Conservation (phyloP, 2,329 filamentous ascomycete species). For the Epichloe sibirici region DNA sequence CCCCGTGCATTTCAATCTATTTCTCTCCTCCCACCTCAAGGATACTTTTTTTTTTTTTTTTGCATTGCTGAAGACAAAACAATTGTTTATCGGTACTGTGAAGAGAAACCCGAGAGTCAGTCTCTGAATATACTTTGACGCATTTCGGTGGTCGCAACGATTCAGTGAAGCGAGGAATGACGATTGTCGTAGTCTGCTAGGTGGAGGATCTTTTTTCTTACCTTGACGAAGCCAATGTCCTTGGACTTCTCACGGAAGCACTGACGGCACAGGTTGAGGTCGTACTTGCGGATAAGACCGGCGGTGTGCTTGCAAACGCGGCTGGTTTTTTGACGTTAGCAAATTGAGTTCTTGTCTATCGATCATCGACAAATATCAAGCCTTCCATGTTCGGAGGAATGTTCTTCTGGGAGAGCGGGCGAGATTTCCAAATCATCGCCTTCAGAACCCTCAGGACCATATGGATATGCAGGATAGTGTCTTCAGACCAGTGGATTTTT, state of each 20-base stretch:
- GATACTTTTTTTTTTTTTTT: constrained; percentile 4
- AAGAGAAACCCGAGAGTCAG: too few relatives aligned
- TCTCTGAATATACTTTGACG: too few relatives aligned
- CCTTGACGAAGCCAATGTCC: constrained; percentile 65
- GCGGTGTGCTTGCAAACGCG: constrained; percentile 79
- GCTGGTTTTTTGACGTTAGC: constrained; percentile 24
- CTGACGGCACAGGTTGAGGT: constrained; percentile 77
- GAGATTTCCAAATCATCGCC: neutral
- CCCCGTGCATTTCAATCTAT: constrained; percentile 5
- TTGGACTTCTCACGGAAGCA: constrained; percentile 65
- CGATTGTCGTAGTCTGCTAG: neutral
- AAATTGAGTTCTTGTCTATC: neutral
- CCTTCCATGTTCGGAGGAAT: neutral
- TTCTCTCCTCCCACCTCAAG: neutral
- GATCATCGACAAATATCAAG: neutral
- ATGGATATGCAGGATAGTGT: neutral
- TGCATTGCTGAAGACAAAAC: constrained; percentile 8
- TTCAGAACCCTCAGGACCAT: neutral
- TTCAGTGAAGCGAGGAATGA: neutral
- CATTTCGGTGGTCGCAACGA: too few relatives aligned
- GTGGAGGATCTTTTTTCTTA: constrained; percentile 17
- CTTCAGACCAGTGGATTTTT: neutral
- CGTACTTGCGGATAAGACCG: constrained; percentile 99
- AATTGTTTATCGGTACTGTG: constrained; percentile 17
- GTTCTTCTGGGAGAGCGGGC: neutral